Evolutionary conservation across 2,329 filamentous ascomycete species (phyloP), one percentile per base, ranked within the genome.

Genomic region (Pseudogymnoascus sp.): DNA sequence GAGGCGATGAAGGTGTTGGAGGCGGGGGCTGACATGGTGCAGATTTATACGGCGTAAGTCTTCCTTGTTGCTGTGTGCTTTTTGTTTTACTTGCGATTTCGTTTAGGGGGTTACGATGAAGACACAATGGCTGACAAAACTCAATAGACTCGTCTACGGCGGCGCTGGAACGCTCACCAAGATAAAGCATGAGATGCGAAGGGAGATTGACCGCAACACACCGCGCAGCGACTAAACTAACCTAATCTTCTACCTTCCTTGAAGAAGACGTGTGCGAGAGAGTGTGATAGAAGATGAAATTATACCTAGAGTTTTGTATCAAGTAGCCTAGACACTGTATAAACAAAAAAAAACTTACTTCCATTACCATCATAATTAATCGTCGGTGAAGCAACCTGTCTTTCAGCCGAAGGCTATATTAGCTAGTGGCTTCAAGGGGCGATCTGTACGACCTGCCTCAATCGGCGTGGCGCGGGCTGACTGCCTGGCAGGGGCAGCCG

Each of bases 21-120:
- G 68, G 92, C 92, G 0, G 94, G 94, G 7, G 94, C 94, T 0
- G 93, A 88, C 69, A 87, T 95, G 12, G 92, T 91, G 2, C 94
- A 96, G 85, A 81, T 96, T 61, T 97, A 97, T 74, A 99, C 94
- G 0, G 89, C 84, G 4, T 74, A 68, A 62, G 29, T 52, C 31
- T 19, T 14, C 12, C 11, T 14, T 26, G 1, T 41, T 26, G n/a
- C n/a, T 59, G 7, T 2, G 31, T 5, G 37, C n/a, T 21, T 60
- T 43, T 60, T 7, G 21, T 37, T 21, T 60, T 60, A 59, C n/a
- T 59, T 21, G 61, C 31, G 19, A 60, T 59, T 14, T 19, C 7
- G 12, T 21, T 26, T 38, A 23, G 10, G 26, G 23, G 23, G 16
- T 31, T 59, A 11, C 11, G 8, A 11, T 6, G 35, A 11, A 31